Evolutionary conservation across 2,329 filamentous ascomycete species (phyloP).

Genomic region (Ophidiomyces ophidiicola): DNA sequence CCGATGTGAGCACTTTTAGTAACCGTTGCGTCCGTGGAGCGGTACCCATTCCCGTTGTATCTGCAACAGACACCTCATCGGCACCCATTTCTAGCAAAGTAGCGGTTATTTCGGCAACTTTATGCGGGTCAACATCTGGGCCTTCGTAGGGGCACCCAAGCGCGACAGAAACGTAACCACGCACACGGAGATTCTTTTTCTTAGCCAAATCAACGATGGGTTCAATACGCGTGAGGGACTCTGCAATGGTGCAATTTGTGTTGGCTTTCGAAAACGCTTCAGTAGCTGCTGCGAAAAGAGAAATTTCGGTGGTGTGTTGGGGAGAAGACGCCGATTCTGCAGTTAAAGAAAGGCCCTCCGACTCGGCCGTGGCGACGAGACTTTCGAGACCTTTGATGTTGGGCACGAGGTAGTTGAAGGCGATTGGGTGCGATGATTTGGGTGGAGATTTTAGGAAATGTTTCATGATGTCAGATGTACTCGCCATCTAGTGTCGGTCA

Average conservation of each 20-base stretch:
- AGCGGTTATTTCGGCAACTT: slow-evolving; percentile 50
- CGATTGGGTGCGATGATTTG: slow-evolving; percentile 40
- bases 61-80: slow-evolving; percentile 53
- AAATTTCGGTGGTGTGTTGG: slow-evolving; percentile 42
- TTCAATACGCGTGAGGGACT: slow-evolving; percentile 47
- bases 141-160: slow-evolving; percentile 56
- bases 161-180: slow-evolving; percentile 54
- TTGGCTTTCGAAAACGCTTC: slow-evolving; percentile 54
- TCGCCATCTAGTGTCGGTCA: slow-evolving; percentile 47
- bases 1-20: slow-evolving; percentile 46
- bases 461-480: slow-evolving; percentile 49
- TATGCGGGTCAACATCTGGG: slow-evolving; percentile 46
- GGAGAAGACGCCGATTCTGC: slow-evolving; percentile 22
- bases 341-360: slow-evolving; percentile 23
- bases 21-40: slow-evolving; percentile 48
- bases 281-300: slow-evolving; percentile 53
- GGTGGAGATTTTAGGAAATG: slow-evolving; percentile 42
- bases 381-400: slow-evolving; percentile 51
- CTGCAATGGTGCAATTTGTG: slow-evolving; percentile 53
- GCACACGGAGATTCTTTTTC: slow-evolving; percentile 44
- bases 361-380: slow-evolving; percentile 43
- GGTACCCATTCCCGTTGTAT: slow-evolving; percentile 57
- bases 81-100: slow-evolving; percentile 53
- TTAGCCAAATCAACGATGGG: slow-evolving; percentile 47
- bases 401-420: slow-evolving; percentile 55